Conservation (phyloP, 1,139 yeast species). For the Pneumocystis oryctolagi region DNA sequence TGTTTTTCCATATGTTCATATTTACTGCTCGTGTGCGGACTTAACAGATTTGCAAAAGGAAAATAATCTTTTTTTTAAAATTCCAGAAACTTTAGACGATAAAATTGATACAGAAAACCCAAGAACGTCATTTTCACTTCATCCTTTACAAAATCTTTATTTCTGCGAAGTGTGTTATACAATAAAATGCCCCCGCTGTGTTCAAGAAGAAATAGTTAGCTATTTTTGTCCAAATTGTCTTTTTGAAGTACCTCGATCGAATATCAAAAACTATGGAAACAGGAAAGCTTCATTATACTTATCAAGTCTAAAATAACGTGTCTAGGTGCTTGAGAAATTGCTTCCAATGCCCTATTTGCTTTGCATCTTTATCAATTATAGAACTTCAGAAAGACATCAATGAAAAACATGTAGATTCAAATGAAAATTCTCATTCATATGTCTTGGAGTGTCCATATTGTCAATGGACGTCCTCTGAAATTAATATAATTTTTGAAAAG, state of each 20-base stretch:
- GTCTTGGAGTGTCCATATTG: conserved; percentile 15
- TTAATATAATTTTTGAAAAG: conserved; percentile 9
- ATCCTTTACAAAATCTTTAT: conserved; percentile 14
- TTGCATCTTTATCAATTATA: conserved; percentile 9
- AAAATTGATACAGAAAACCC: conserved; percentile 1
- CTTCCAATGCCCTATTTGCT: conserved; percentile 15
- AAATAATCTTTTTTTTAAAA: background rate
- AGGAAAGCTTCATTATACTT: background rate
- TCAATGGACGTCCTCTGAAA: conserved; percentile 13
- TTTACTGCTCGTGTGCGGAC: conserved; percentile 1
- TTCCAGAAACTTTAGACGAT: background rate
- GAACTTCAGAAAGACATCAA: background rate
- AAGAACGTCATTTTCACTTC: conserved; percentile 12
- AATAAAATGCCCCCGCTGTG: conserved; percentile 17
- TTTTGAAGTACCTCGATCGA: conserved; percentile 14
- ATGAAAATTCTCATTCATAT: conserved; percentile 3
- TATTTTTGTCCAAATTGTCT: conserved; percentile 17
- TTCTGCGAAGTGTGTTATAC: conserved; percentile 17
- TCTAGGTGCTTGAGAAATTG: conserved; percentile 15
- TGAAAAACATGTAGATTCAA: background rate
- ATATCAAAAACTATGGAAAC: conserved; percentile 3
- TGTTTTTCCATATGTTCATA: background rate
- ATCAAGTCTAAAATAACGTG: background rate
- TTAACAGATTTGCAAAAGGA: background rate
- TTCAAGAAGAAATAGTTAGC: conserved; percentile 16